Evolutionary conservation across 352 stramenopile species (phyloP).

Genomic region (Globisporangium paddicum): DNA sequence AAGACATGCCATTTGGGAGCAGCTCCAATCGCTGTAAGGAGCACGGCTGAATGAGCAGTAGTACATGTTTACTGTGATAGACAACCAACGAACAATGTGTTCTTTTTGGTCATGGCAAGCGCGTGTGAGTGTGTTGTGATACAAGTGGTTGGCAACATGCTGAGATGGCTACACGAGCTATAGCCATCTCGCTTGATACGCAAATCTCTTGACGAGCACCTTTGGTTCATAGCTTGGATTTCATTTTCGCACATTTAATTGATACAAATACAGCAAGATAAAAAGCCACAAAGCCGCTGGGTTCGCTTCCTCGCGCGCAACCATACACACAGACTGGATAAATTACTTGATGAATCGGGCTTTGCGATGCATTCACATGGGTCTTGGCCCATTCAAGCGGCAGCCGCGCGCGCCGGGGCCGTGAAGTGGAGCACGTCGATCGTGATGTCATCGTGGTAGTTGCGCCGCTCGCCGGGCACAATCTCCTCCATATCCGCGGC

Average conservation of each 20-base stretch:
- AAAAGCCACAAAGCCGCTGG: neutral
- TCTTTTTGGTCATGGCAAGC: too few relatives aligned
- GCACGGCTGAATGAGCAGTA: too few relatives aligned
- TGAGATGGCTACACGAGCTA: too few relatives aligned
- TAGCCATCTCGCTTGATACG: too few relatives aligned
- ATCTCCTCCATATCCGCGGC: constrained; percentile 45
- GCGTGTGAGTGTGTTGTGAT: too few relatives aligned
- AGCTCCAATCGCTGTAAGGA: too few relatives aligned
- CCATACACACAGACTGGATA: neutral
- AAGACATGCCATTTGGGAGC: too few relatives aligned
- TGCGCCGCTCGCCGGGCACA: constrained; percentile 44
- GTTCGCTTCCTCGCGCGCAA: neutral
- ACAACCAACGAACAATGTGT: too few relatives aligned
- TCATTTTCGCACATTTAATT: neutral
- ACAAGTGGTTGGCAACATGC: too few relatives aligned
- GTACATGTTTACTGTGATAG: too few relatives aligned
- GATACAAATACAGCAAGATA: neutral
- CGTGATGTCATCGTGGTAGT: constrained; percentile 74
- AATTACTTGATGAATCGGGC: neutral
- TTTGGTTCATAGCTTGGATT: neutral
- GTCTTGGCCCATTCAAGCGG: constrained; percentile 7
- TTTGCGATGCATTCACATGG: neutral
- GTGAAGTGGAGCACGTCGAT: constrained; percentile 67
- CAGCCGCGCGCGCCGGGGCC: constrained; percentile 18
- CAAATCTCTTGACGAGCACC: neutral